Conservation (phyloP, 495 filamentous ascomycete species). For the Xylaria flabelliformis region DNA sequence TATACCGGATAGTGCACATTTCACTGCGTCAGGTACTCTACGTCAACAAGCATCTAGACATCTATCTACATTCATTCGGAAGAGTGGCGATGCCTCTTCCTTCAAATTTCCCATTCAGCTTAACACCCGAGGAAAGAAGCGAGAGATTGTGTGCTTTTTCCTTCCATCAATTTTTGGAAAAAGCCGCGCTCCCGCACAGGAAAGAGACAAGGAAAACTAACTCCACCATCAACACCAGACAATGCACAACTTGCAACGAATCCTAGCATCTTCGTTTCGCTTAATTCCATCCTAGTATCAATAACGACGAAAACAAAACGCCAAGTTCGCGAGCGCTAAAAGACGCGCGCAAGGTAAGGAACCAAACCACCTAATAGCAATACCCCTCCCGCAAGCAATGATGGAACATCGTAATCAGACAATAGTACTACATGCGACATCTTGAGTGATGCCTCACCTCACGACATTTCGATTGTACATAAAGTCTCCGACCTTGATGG, state of each 20-base stretch:
- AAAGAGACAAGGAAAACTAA: background rate
- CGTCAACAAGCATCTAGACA: slow-evolving; percentile 7
- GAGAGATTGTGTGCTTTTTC: background rate
- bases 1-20: background rate
- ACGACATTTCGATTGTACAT: background rate
- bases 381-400: slow-evolving; percentile 4
- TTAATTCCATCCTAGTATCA: background rate
- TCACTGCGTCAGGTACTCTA: background rate
- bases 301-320: background rate
- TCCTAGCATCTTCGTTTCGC: background rate
- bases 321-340: background rate
- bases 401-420: slow-evolving; percentile 4
- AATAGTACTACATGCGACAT: background rate
- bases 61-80: slow-evolving; percentile 10
- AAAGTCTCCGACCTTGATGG: background rate
- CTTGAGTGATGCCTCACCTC: background rate
- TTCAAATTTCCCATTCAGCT: background rate
- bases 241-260: slow-evolving; percentile 19
- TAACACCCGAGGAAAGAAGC: background rate
- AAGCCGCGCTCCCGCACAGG: background rate
- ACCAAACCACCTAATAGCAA: slow-evolving; percentile 4
- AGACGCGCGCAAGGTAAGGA: background rate
- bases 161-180: background rate
- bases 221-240: slow-evolving; percentile 13
- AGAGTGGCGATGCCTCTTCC: background rate